phyloP scores from a whole-genome alignment of 164 flowering plant genomes.

The Taxillus chinensis region DNA sequence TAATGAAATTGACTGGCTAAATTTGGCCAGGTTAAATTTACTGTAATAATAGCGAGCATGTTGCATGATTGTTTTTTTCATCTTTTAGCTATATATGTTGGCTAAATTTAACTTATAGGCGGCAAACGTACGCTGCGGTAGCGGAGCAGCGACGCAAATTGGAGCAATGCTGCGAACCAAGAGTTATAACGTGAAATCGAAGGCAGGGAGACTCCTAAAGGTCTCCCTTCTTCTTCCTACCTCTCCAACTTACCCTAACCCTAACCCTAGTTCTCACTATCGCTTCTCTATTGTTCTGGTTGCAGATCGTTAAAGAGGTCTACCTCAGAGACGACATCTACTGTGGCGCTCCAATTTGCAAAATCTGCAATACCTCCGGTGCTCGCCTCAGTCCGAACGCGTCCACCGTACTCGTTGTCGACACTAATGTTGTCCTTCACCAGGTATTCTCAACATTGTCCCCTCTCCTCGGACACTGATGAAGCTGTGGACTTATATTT shows the following conservation, averaged over 20 bases:
- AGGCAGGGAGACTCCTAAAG: slow-evolving; percentile 57
- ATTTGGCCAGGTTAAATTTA: too few species aligned
- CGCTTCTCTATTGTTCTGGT: background rate
- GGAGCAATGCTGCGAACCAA: slow-evolving; percentile 61
- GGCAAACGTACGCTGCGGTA: too few species aligned
- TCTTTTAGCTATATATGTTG: too few species aligned
- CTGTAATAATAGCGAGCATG: too few species aligned
- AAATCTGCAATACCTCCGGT: slow-evolving; percentile 42
- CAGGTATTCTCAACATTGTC: slow-evolving; percentile 35
- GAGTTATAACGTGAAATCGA: slow-evolving; percentile 53
- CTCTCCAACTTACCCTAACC: slow-evolving; percentile 4
- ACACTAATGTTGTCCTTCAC: slow-evolving; percentile 87
- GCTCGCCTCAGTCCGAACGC: slow-evolving; percentile 47
- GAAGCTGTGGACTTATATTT: background rate
- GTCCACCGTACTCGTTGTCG: slow-evolving; percentile 57
- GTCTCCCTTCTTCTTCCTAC: slow-evolving; percentile 15
- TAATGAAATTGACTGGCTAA: too few species aligned
- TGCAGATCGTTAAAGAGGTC: slow-evolving; percentile 74
- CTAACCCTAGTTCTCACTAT: slow-evolving; percentile 5
- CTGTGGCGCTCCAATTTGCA: slow-evolving; percentile 66
- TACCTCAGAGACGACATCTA: slow-evolving; percentile 83
- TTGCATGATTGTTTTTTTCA: too few species aligned
- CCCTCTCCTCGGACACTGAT: background rate
- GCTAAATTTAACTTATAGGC: too few species aligned
- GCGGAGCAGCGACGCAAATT: too few species aligned